phyloP scores from a whole-genome alignment of 2,329 filamentous ascomycete species.

The Corinectria fuckeliana region DNA sequence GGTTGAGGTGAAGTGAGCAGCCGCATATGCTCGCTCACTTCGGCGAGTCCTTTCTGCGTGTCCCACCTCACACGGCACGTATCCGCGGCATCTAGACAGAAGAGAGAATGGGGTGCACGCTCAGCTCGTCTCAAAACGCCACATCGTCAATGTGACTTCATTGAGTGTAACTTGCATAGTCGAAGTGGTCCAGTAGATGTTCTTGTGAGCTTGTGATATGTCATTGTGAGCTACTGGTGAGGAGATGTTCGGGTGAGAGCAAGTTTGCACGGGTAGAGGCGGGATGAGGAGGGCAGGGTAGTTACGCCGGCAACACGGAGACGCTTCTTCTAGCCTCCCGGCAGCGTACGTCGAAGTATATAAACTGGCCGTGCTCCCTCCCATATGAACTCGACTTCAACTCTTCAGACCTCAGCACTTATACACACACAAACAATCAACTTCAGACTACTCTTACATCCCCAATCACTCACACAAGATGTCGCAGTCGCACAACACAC shows the following conservation, averaged over 20 bases:
- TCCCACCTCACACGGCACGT: neutral
- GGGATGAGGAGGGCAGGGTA: neutral
- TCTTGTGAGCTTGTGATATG: neutral
- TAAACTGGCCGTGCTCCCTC: neutral
- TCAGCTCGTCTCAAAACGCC: neutral
- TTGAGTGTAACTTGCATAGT: neutral
- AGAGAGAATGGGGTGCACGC: neutral
- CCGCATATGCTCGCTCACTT: neutral
- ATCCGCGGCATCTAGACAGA: neutral
- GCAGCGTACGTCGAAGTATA: neutral
- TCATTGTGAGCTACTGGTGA: neutral
- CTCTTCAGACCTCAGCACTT: neutral
- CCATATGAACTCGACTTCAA: neutral
- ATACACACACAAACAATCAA: neutral
- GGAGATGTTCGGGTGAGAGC: neutral
- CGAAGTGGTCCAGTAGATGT: neutral
- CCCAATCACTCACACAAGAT: neutral
- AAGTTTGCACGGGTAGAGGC: neutral
- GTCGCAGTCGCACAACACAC: conserved; percentile 30
- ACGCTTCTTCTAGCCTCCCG: neutral
- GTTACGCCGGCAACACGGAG: no score
- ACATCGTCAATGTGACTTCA: neutral
- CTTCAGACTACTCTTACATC: neutral
- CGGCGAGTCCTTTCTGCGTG: neutral
- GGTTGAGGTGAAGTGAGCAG: neutral